Evolutionary conservation across 352 stramenopile genomes (phyloP), one percentile per base, ranked within the genome.

Genomic region (Pythium graminicola): DNA sequence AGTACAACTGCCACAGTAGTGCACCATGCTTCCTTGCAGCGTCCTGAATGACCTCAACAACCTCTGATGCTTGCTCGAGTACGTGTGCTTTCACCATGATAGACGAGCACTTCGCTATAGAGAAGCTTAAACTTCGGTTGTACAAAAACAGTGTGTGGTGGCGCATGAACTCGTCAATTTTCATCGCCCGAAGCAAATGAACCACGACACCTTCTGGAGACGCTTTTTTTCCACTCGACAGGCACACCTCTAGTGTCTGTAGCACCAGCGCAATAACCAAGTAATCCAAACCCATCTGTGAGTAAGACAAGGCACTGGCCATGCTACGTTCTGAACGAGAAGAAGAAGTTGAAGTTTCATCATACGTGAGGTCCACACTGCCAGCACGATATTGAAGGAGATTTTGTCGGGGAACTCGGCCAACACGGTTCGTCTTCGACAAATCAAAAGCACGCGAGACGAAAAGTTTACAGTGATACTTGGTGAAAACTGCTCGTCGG

Each of bases 71-170:
- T 38, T 94, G 84, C 45, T 94, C 84, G 6, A 94, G 54, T 28
- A 94, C 82, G 47, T 94, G 84, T 6, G 87, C 78, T 57, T 94
- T 94, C 13, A 92, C 83, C 50, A 94, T 63, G 48, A 92, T 88
- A 7, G 83, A 91, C 19, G 83, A 91, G 41, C 76, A 89, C 50
- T 94, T 94, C 6, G 83, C 73, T 14, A 91, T 81, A 26, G 78
- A 86, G 55, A 94, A 92, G 50, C 77, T 89, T 49, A 94, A 44
- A 45, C 79, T 91, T n/a, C 83, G 75, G 24, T 90, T 94, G 56
- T 85, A 89, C 24, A 91, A 51, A 56, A 94, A 94, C 16, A 94
- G 54, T 27, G 81, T 81, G 56, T 94, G 74, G 44, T 94, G 83
- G 5, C 80, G 78, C 67, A 81, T 88, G 60, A 94, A 94, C 27